These are phyloP conservation scores for Aegilops tauschii DNA, from an alignment of 176 grass and related monocot species.

Conservation along the genomic window DNA sequence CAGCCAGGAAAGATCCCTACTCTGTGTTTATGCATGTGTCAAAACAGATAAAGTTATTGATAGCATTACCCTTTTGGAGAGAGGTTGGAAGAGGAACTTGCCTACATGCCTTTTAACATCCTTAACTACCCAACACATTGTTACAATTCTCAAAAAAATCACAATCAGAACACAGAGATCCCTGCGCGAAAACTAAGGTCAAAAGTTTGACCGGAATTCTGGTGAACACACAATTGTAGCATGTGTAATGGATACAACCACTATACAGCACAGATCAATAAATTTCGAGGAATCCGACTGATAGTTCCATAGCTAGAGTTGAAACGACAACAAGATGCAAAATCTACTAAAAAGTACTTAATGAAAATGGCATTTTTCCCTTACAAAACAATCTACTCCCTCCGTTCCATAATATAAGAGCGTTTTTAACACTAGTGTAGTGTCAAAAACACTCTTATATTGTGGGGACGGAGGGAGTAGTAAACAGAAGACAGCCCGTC, in stretches of 20 bases:
- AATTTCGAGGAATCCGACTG: neutral
- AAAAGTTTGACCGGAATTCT: slow-evolving; percentile 15
- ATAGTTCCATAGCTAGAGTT: neutral
- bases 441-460: too few relatives aligned
- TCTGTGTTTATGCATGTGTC: neutral
- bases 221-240: neutral
- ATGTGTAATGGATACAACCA: neutral
- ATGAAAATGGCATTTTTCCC: neutral
- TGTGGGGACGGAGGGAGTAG: too few relatives aligned
- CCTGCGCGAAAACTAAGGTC: neutral
- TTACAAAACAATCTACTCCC: neutral
- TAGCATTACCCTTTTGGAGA: neutral
- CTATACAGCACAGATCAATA: neutral
- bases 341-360: neutral
- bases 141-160: neutral
- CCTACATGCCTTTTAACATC: neutral
- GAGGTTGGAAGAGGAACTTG: neutral
- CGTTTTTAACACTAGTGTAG: too few relatives aligned
- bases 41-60: neutral
- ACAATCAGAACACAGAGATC: neutral
- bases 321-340: too few relatives aligned
- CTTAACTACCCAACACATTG: slow-evolving; percentile 8
- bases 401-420: too few relatives aligned
- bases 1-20: neutral
- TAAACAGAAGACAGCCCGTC: neutral